These are phyloP conservation scores for Vitis rupestris DNA, from an alignment of 164 flowering plant genomes.

Conservation along the genomic window DNA sequence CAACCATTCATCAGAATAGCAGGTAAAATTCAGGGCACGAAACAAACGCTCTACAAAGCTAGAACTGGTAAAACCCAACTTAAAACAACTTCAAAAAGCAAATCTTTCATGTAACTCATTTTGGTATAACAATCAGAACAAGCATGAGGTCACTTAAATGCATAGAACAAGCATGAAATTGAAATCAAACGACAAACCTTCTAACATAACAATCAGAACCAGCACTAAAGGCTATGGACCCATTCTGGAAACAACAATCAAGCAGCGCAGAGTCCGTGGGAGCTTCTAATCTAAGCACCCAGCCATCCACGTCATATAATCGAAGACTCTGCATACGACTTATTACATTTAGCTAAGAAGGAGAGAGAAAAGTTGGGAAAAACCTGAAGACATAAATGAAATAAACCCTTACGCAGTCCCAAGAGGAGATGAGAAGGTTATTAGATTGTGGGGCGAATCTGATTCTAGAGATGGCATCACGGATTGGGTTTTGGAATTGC, in stretches of 20 bases:
- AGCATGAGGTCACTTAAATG: no score
- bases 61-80: no score
- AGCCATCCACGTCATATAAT: constrained; percentile 61
- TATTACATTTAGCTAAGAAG: not conserved
- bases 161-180: no score
- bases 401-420: constrained; percentile 69
- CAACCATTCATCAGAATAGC: no score
- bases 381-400: not conserved
- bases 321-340: constrained; percentile 46
- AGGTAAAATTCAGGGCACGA: no score
- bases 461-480: constrained; percentile 70
- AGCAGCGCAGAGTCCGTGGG: constrained; percentile 54
- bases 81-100: no score
- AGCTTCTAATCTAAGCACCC: constrained; percentile 44
- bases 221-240: constrained; percentile 45
- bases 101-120: no score
- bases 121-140: no score
- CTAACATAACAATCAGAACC: constrained; percentile 57
- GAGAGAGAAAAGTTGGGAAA: not conserved
- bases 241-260: constrained; percentile 80
- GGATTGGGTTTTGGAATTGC: constrained; percentile 42
- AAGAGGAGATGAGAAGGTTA: constrained; percentile 79
- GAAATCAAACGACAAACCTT: constrained; percentile 44
- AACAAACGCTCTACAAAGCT: no score
- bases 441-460: constrained; percentile 73